Evolutionary conservation across 148 eudicot species (phyloP).

Genomic region (Persicaria maculosa): DNA sequence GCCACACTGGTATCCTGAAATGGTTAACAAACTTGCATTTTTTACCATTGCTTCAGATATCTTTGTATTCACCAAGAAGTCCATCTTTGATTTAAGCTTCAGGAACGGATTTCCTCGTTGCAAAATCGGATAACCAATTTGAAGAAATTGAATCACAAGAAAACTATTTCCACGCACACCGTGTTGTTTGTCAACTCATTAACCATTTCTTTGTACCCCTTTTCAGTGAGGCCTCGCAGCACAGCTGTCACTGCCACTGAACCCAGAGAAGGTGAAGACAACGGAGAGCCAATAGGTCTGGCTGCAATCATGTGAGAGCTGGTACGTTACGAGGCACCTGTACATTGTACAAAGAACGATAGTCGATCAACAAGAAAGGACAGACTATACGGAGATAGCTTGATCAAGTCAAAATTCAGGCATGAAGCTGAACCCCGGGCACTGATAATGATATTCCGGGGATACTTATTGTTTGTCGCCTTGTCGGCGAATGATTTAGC

Average conservation of each 20-base stretch:
- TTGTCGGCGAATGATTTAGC: too few relatives aligned
- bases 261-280: slow-evolving; percentile 35
- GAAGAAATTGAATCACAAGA: not conserved
- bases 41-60: not conserved
- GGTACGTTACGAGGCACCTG: not conserved
- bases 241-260: slow-evolving; percentile 30
- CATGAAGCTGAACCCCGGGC: too few relatives aligned
- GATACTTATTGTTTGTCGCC: too few relatives aligned
- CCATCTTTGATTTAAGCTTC: not conserved
- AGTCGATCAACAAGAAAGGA: too few relatives aligned
- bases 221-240: slow-evolving; percentile 69
- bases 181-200: not conserved
- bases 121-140: not conserved
- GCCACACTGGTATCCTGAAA: too few relatives aligned
- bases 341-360: too few relatives aligned
- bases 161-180: not conserved
- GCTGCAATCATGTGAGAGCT: slow-evolving; percentile 63
- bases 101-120: not conserved
- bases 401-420: too few relatives aligned
- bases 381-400: too few relatives aligned
- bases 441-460: too few relatives aligned
- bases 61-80: not conserved
- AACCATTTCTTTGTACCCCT: not conserved
- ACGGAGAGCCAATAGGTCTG: slow-evolving; percentile 54
- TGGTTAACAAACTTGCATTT: too few relatives aligned